Base-by-base conservation (phyloP, 164 flowering plant genomes). In the Piper betle region DNA sequence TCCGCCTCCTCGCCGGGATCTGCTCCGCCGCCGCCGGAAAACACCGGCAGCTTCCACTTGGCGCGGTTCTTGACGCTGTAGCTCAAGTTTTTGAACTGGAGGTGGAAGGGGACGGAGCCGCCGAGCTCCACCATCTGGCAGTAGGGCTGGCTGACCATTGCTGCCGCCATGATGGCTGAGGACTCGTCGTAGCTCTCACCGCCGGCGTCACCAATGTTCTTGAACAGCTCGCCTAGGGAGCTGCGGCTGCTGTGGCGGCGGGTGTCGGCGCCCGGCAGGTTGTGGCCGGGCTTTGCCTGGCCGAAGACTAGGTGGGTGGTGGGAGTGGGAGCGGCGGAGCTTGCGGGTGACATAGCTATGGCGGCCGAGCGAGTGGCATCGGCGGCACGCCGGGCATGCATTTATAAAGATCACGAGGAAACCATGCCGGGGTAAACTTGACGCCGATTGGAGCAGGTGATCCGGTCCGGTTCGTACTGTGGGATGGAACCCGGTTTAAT, bases 11-110 rank as follows among this genome's bases (percentile, higher is more conserved):
- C 77, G 37, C 73, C 75, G 42, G 84, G 66, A 55, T 78, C 70
- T 17, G 85, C 78, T 0, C 3, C 76, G 75, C 69, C 50, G 76
- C 40, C 83, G 37, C 48, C n/a, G 9, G 78, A 69, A 7, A 75
- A 18, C 16, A 42, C 13, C 5, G 40, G 15, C 42, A 80, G 13
- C 53, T 81, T 80, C 62, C 79, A 67, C 11, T 77, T 64, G 4
- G 68, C 53, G 10, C 50, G 3, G 50, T 43, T 43, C 50, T 76
- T 84, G 59, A 90, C 83, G 46, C 86, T 82, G 74, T 90, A 90
- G 2, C 80, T 79, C 37, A 90, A 72, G 65, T 80, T 76, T 15
- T 33, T 59, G 70, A 89, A 89, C 5, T 85, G 75, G 20, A 89
- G 84, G 11, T 82, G 77, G 62, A 87, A 89, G 1, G 82, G 88